Evolutionary conservation across 2,329 filamentous ascomycete genomes (phyloP).

Genomic region (Scytalidium lignicola): DNA sequence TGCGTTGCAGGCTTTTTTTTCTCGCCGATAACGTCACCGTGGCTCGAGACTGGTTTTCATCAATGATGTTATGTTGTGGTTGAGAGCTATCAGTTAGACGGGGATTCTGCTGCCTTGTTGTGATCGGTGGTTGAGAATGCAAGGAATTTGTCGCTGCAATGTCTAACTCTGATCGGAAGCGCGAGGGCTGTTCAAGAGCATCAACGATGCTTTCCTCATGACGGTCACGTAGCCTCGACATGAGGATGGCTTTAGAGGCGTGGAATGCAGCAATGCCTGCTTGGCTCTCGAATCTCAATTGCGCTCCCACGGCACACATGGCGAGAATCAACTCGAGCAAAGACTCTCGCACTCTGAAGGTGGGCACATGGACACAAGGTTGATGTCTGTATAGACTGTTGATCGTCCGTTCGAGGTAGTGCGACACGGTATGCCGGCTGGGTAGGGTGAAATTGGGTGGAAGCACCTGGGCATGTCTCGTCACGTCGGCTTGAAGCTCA

Average conservation of each 20-base stretch:
- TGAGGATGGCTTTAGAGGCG: constrained; percentile 51
- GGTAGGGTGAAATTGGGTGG: constrained; percentile 62
- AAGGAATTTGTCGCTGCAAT: neutral
- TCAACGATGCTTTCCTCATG: constrained; percentile 44
- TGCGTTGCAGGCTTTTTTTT: constrained; percentile 46
- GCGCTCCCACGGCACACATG: constrained; percentile 63
- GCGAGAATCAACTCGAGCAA: constrained; percentile 64
- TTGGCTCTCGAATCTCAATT: constrained; percentile 58
- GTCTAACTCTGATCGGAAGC: neutral
- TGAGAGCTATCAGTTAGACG: neutral
- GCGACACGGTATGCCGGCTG: constrained; percentile 61
- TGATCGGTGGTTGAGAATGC: neutral
- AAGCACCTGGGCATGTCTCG: constrained; percentile 55
- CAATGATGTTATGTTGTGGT: neutral
- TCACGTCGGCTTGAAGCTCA: constrained; percentile 51
- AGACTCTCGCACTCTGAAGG: constrained; percentile 56
- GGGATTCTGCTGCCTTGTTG: constrained; percentile 2
- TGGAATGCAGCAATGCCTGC: constrained; percentile 58
- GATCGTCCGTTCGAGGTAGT: constrained; percentile 67
- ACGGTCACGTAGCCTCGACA: constrained; percentile 53
- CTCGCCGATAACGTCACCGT: neutral
- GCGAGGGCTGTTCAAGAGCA: neutral
- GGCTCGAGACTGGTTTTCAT: neutral
- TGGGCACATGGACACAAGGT: constrained; percentile 63
- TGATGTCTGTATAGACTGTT: constrained; percentile 58